phyloP scores from a whole-genome alignment of 352 stramenopile genomes.

The Globisporangium irregulare region DNA sequence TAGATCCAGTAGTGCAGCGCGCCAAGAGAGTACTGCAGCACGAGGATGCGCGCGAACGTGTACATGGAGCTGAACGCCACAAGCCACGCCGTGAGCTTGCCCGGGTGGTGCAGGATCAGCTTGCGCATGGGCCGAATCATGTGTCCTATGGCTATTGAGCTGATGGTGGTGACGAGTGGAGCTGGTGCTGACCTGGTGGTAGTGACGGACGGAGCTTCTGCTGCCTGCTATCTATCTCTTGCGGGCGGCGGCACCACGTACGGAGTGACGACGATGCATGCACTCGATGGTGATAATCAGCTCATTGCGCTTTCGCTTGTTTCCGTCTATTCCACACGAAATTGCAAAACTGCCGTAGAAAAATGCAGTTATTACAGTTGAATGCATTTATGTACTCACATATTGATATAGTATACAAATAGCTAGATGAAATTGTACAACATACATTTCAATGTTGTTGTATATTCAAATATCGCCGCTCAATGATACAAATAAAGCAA shows the following conservation, averaged over 20 bases:
- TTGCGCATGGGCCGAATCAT: slow-evolving; percentile 42
- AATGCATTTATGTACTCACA: background rate
- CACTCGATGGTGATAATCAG: background rate
- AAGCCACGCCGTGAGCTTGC: slow-evolving; percentile 44
- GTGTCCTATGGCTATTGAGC: background rate
- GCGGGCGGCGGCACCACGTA: background rate
- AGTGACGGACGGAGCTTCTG: background rate
- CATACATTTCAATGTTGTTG: too few relatives aligned
- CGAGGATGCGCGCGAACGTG: slow-evolving; percentile 65
- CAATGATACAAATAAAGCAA: background rate
- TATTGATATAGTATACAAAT: background rate
- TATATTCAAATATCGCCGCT: background rate
- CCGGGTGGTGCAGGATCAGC: slow-evolving; percentile 56
- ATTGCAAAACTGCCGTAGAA: background rate
- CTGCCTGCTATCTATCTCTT: background rate
- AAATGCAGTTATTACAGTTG: background rate
- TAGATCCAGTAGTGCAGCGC: slow-evolving; percentile 49
- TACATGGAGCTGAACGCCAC: slow-evolving; percentile 60
- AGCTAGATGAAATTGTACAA: background rate
- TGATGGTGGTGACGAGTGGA: background rate
- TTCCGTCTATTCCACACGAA: background rate
- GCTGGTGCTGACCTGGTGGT: background rate
- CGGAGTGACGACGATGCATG: slow-evolving; percentile 1
- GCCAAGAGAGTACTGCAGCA: slow-evolving; percentile 46
- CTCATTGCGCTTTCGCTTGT: background rate